Conservation (phyloP, 1,284 basidiomycete genomes). For the Cryptococcus maquisensis region DNA sequence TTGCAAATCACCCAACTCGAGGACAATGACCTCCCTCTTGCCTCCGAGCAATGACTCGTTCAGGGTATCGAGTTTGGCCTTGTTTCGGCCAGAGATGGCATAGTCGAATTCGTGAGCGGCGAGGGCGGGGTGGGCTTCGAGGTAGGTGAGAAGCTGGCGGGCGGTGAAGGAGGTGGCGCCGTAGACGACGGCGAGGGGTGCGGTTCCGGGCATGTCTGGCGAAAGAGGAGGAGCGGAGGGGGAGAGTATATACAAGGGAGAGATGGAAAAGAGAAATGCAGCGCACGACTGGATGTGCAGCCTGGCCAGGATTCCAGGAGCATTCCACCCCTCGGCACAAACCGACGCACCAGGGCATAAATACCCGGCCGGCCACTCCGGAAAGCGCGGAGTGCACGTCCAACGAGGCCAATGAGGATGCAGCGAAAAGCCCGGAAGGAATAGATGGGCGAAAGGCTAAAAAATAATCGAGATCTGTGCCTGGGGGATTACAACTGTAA, state of each 20-base stretch:
- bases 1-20: slow-evolving; percentile 25
- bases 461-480: too few species aligned
- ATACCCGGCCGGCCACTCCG: too few species aligned
- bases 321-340: background rate
- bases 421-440: too few species aligned
- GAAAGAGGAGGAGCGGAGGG: background rate
- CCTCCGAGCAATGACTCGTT: slow-evolving; percentile 17
- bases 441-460: too few species aligned
- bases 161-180: slow-evolving; percentile 46
- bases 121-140: slow-evolving; percentile 29
- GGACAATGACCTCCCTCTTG: slow-evolving; percentile 23
- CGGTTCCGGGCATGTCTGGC: slow-evolving; percentile 5
- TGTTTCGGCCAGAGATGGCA: slow-evolving; percentile 40
- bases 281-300: too few species aligned
- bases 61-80: slow-evolving; percentile 27
- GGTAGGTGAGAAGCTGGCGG: slow-evolving; percentile 35
- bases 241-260: background rate
- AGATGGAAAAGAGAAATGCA: background rate
- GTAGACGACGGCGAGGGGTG: slow-evolving; percentile 41
- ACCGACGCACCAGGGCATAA: too few species aligned
- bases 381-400: too few species aligned
- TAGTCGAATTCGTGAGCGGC: slow-evolving; percentile 30
- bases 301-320: too few species aligned
- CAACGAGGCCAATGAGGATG: too few species aligned
- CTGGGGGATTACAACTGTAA: too few species aligned